Base-by-base conservation (phyloP, 192 early-diverging fungal species). In the Backusella morwellensis region DNA sequence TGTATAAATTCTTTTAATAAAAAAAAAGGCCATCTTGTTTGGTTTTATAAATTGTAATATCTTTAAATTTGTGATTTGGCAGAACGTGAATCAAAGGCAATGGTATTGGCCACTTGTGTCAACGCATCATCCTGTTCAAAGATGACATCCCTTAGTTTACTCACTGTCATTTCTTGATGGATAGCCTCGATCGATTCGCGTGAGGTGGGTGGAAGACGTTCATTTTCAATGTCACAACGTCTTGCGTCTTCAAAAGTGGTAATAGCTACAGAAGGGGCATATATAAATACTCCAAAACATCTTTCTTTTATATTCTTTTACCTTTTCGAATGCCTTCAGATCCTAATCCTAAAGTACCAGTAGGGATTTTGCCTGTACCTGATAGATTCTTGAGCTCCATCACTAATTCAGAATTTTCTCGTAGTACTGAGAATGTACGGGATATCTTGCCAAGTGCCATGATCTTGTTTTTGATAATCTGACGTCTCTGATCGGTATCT, bases 241-340 rank as follows among this genome's bases (percentile, higher is more conserved):
- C 93, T 93, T 35, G 97, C 97, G 74, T 97, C 93, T 72, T 98
- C 97, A 78, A 98, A 99, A 21, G 94, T 91, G 23, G 89, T 87
- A 70, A 98, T 97, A 15, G 93, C 93, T 93, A 50, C 21, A 42
- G 34, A 70, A 40, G n/a, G 32, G 35, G 6, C 41, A 38, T 29
- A 76, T 19, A 50, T 70, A 50, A 34, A 35, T 29, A 66, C 26
- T 6, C 5, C 12, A 34, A 41, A 66, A 23, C 4, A 17, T n/a
- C 9, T 21, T 21, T 47, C 4, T 21, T 14, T 26, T 21, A 4
- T 52, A 17, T 15, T 12, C 19, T 36, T 78, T 42, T 84, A 93
- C 92, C 92, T 80, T 89, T 84, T 78, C 94, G 95, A 75, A 99
- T 91, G 0, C 97, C 97, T 80, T 95, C 95, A 17, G 94, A 93